phyloP scores from a whole-genome alignment of 2,329 filamentous ascomycete species.

The Penicillium sp. region DNA sequence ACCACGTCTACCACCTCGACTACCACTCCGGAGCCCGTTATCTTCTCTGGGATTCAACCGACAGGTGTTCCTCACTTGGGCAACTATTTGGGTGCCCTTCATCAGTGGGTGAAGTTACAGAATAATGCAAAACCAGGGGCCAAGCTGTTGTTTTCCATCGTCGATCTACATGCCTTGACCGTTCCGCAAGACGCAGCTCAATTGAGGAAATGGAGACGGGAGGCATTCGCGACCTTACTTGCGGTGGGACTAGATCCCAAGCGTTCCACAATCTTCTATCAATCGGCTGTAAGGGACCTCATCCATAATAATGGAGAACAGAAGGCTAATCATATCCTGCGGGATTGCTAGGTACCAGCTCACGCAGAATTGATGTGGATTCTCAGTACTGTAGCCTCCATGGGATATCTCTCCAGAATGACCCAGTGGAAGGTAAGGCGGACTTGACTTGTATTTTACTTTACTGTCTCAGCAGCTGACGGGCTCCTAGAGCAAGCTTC shows the following conservation, averaged over 20 bases:
- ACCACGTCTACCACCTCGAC: neutral
- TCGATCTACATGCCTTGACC: slow-evolving; percentile 93
- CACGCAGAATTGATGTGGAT: slow-evolving; percentile 98
- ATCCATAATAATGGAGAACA: neutral
- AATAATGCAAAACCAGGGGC: slow-evolving; percentile 57
- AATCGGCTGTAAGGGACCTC: slow-evolving; percentile 63
- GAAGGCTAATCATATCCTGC: neutral
- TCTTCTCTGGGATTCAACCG: slow-evolving; percentile 97
- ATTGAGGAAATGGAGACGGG: slow-evolving; percentile 65
- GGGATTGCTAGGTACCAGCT: slow-evolving; percentile 59
- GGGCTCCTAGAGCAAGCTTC: slow-evolving; percentile 65
- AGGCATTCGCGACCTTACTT: slow-evolving; percentile 76
- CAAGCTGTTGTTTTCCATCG: slow-evolving; percentile 78
- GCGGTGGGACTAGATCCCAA: slow-evolving; percentile 80
- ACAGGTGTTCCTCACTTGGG: slow-evolving; percentile 92
- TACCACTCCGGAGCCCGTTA: slow-evolving; percentile 44
- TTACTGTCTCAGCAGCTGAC: neutral
- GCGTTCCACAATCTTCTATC: slow-evolving; percentile 77
- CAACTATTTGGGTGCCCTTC: slow-evolving; percentile 89
- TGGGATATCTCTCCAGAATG: slow-evolving; percentile 96
- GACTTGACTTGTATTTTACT: neutral
- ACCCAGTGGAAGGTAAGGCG: slow-evolving; percentile 89
- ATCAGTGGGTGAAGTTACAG: slow-evolving; percentile 82
- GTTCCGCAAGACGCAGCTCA: slow-evolving; percentile 63
- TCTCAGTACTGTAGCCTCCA: slow-evolving; percentile 83